Evolutionary conservation across 2,329 filamentous ascomycete species (phyloP).

Genomic region (Thermothelomyces thermophilus): DNA sequence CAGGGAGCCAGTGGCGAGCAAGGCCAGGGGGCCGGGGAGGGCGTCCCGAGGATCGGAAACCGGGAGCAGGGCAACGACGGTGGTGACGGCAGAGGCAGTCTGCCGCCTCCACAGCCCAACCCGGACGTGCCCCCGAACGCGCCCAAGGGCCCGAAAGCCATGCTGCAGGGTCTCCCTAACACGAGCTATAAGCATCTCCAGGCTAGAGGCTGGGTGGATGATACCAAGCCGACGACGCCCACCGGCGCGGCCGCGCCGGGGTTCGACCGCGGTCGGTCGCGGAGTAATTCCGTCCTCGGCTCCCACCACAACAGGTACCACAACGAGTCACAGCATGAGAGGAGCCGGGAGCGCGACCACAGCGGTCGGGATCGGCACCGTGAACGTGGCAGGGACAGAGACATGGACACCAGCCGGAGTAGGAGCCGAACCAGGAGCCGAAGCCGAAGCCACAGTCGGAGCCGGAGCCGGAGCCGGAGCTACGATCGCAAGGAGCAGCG

Average conservation of each 20-base stretch:
- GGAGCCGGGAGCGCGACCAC: conserved; percentile 14
- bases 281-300: conserved; percentile 40
- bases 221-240: conserved; percentile 31
- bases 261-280: conserved; percentile 34
- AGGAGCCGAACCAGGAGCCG: conserved; percentile 19
- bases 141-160: conserved; percentile 88
- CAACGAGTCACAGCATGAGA: conserved; percentile 25
- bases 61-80: conserved; percentile 5
- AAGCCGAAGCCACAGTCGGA: conserved; percentile 24
- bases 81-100: conserved; percentile 6
- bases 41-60: conserved; percentile 12
- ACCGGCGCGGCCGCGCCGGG: conserved; percentile 28
- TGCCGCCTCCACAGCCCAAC: conserved; percentile 12
- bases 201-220: conserved; percentile 40
- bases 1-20: conserved; percentile 17
- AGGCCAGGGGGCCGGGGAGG: conserved; percentile 20
- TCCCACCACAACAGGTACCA: conserved; percentile 10
- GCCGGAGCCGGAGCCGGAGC: conserved; percentile 32
- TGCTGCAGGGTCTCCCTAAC: conserved; percentile 83
- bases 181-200: conserved; percentile 64
- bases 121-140: conserved; percentile 58
- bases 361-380: conserved; percentile 11
- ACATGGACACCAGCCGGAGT: conserved; percentile 13
- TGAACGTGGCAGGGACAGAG: conserved; percentile 20
- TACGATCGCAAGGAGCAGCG: conserved; percentile 40